Conservation (phyloP, 306 rosid genomes). For the Quercus robur region DNA sequence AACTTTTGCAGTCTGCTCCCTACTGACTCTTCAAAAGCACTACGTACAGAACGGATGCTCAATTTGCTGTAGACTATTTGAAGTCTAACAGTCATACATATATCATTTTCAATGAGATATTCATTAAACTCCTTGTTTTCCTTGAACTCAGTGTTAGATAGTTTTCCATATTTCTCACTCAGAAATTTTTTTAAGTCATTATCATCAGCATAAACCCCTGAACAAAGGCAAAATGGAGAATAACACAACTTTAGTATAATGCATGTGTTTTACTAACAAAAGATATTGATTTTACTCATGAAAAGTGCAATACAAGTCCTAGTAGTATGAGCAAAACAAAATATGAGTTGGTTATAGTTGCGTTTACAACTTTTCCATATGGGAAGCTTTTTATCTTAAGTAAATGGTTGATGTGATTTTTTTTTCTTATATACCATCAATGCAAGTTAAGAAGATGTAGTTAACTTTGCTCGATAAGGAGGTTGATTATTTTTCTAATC, state of each 20-base stretch:
- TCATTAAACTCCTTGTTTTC: conserved; percentile 57
- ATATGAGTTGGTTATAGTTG: neutral
- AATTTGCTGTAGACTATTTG: conserved; percentile 77
- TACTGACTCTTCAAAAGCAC: conserved; percentile 84
- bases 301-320: neutral
- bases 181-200: conserved; percentile 49
- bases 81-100: conserved; percentile 75
- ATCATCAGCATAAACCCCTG: conserved; percentile 81
- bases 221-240: conserved; percentile 7
- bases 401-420: neutral
- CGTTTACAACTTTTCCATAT: neutral
- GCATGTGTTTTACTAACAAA: neutral
- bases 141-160: conserved; percentile 44
- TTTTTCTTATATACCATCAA: neutral
- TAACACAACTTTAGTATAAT: neutral
- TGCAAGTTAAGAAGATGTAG: neutral
- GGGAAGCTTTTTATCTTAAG: neutral
- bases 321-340: neutral
- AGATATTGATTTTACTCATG: neutral
- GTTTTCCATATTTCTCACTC: conserved; percentile 56
- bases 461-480: neutral
- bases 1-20: conserved; percentile 72
- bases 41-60: conserved; percentile 83
- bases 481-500: neutral
- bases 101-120: conserved; percentile 73